Base-by-base conservation (phyloP, 2,329 filamentous ascomycete genomes). In the Penicillium concentricum region DNA sequence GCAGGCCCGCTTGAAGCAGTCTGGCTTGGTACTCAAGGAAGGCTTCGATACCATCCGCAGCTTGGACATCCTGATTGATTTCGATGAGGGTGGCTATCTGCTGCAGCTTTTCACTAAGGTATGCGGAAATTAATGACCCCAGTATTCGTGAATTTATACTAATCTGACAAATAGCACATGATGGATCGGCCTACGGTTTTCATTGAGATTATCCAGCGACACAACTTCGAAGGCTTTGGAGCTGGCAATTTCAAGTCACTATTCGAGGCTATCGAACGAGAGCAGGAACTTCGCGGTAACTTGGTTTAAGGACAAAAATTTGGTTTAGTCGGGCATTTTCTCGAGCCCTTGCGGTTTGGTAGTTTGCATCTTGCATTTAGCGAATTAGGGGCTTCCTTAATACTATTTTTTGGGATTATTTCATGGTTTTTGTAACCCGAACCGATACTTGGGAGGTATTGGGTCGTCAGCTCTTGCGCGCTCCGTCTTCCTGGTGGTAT, bases 171-270 rank as follows among this genome's bases (percentile, higher is more conserved):
- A 53, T 58, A 77, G 85, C 93, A 93, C 62, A 76, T 97, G 64
- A 90, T 96, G 88, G 92, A 97, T 76, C 87, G 93, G 13, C 93
- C 93, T 24, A 97, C 93, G 4, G 92, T 97, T 28, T 97, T 97
- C 72, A 86, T 97, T 61, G 93, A 97, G 83, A 96, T 97, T 67
- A 97, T 97, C 67, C 92, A 97, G 80, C 81, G 92, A 56, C 88
- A 95, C 67, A 87, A 91, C 62, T 97, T 97, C 73, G 87, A 89
- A 32, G 93, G 93, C 0, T 97, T 97, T 67, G 92, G 93, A 4
- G 93, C 92, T 0, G 93, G 93, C 1, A 97, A 97, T 75, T 97
- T 97, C 79, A 96, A 92, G 84, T 92, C 88, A 59, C 70, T 97
- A 67, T 97, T 97, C 69, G 92, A 97, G 81, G 92, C 93, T 3